Base-by-base conservation (phyloP, 202 grass and related monocot species). In the Panicum virgatum region DNA sequence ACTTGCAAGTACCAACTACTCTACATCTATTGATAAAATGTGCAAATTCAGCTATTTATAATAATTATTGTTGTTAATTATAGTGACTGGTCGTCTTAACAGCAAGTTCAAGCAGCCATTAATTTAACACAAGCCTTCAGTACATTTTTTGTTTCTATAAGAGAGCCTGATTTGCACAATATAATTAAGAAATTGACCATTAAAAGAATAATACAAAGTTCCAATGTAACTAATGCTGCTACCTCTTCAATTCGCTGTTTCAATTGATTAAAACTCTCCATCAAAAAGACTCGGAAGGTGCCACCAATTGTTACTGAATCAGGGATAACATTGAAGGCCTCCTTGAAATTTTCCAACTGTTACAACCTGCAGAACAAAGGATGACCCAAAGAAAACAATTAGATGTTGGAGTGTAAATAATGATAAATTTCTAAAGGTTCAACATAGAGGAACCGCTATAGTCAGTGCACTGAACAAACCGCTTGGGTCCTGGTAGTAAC, bases 261-360 rank as follows among this genome's bases (percentile, higher is more conserved):
- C 69, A 97, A 86, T 75, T 93, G 94, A 76, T 73, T 74, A 88
- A 97, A 91, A 69, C 94, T 93, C 72, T 91, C 88, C 54, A 89
- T 91, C 29, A 90, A 72, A 68, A 97, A 93, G 32, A 91, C 91
- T 67, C 94, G 87, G 88, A 97, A 97, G 72, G 94, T 97, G 48
- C 94, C 94, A 52, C 91, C 91, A 75, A 97, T 91, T 36, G 91
- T 89, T 44, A 97, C 94, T 7, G 91, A 97, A 93, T 97, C 89
- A 50, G 94, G 94, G 72, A 97, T 97, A n/a, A 97, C 94, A 86
- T 97, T 97, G 88, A 91, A 97, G 85, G 91, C 94, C 94, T 79
- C 94, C 94, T 91, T 93, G 94, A 88, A 97, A 97, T 71, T 97
- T 93, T 48, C 88, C 91, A 64, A 97, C 89, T 75, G 94, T 93